Base-by-base conservation (phyloP, 176 grass and related monocot species). In the Zoysia pacifica region DNA sequence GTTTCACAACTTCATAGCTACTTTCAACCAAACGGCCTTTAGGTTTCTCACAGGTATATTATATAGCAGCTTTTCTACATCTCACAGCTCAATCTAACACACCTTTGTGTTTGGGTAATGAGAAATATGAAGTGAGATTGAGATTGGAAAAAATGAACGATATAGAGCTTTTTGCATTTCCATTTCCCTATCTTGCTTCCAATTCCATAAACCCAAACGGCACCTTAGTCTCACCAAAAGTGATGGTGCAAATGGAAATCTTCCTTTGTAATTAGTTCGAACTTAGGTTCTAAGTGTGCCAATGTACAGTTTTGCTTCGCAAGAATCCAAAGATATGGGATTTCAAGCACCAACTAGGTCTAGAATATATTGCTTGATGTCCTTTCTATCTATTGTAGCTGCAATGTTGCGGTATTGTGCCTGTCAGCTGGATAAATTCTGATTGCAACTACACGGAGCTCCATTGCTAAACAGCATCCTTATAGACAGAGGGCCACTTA, bases 381-480 rank as follows among this genome's bases (percentile, higher is more conserved):
- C 44, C 5, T 56, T 36, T 71, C 37, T 51, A 76, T 55, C 56
- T 84, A 65, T 79, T 76, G 13, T 28, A 87, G 48, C 77, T 87
- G 55, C 87, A 97, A 81, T 97, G 91, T 69, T 89, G 82, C 2
- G 89, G 85, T 83, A 94, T 86, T 49, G 48, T 81, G 78, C 67
- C 91, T 36, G 82, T 79, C 43, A 88, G 72, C 28, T 28, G 28
- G 28, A n/a, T 0, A 0, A 28, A 28, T 28, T 28, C 28, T 28
- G 28, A 28, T 28, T 28, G 18, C 76, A 62, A 54, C 70, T 67
- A 59, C 40, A 61, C 37, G 58, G 82, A 67, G 71, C 65, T 65
- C 79, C 62, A 15, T 89, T 67, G 72, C 81, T 89, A 46, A 93
- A 60, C 70, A 93, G 36, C 86, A 97, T 93, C 76, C 84, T 89